These are phyloP conservation scores for Tulasnella sp. DNA, from an alignment of 768 basidiomycete species.

Conservation along the genomic window DNA sequence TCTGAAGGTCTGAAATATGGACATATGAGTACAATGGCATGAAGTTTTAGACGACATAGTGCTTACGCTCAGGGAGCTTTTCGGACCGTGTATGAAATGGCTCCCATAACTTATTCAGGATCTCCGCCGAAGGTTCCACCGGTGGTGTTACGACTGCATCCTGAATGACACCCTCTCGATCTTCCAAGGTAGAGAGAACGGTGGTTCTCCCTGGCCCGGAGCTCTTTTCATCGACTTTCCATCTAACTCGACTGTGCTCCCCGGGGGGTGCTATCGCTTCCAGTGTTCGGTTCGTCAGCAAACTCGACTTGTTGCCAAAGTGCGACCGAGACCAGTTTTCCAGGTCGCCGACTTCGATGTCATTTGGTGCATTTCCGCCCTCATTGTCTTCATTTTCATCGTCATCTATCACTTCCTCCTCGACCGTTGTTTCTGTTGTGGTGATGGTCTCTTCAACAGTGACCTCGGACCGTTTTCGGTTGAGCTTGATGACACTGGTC, in stretches of 20 bases:
- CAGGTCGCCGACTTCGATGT: background rate
- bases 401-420: conserved; percentile 14
- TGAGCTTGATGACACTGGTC: conserved; percentile 42
- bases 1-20: conserved; percentile 37
- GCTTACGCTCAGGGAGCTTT: conserved; percentile 5
- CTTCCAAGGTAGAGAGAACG: background rate
- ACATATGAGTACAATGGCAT: background rate
- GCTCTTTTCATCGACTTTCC: conserved; percentile 8
- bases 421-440: background rate
- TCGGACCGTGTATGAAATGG: conserved; percentile 51
- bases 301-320: conserved; percentile 3
- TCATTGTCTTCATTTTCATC: conserved; percentile 22
- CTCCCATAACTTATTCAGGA: conserved; percentile 48
- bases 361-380: conserved; percentile 9
- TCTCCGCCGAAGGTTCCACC: conserved; percentile 40
- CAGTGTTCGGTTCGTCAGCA: conserved; percentile 1
- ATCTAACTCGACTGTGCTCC: conserved; percentile 11
- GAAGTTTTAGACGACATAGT: background rate
- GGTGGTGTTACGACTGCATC: background rate
- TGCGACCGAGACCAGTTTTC: background rate
- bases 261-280: conserved; percentile 13
- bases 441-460: conserved; percentile 9
- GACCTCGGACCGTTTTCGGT: conserved; percentile 31
- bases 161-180: background rate
- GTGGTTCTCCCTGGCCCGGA: background rate